These are phyloP conservation scores for Xylaria arbuscula DNA, from an alignment of 2,329 filamentous ascomycete species.

Conservation along the genomic window DNA sequence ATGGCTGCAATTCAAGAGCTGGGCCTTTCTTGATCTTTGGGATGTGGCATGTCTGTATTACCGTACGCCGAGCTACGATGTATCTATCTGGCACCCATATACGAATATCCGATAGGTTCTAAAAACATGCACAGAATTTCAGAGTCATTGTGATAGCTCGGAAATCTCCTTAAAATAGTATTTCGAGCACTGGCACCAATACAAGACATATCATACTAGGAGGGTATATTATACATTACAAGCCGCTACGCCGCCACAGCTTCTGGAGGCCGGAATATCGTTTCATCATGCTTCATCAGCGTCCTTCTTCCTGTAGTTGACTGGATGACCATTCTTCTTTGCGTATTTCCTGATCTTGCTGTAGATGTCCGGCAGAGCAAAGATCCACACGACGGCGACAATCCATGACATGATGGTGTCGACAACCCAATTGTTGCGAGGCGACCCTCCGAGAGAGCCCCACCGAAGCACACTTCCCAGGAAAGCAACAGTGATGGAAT, in stretches of 20 bases:
- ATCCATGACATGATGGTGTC: constrained; percentile 69
- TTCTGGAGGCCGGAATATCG: no score
- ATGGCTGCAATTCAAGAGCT: not conserved
- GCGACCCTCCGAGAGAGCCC: constrained; percentile 64
- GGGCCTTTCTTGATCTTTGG: not conserved
- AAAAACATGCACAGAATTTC: not conserved
- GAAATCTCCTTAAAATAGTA: not conserved
- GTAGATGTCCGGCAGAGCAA: constrained; percentile 67
- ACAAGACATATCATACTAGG: not conserved
- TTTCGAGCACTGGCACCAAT: not conserved
- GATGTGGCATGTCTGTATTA: constrained; percentile 8
- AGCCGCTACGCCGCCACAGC: not conserved
- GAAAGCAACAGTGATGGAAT: constrained; percentile 79
- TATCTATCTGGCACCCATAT: not conserved
- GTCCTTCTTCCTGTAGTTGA: constrained; percentile 56
- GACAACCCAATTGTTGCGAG: constrained; percentile 68
- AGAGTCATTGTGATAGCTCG: not conserved
- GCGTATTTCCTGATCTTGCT: constrained; percentile 67
- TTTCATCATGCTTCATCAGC: constrained; percentile 20
- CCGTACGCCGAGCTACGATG: not conserved
- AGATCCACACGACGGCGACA: constrained; percentile 66
- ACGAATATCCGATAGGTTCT: not conserved
- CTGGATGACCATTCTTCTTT: constrained; percentile 69
- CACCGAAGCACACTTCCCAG: constrained; percentile 79
- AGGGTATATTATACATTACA: constrained; percentile 29